phyloP scores from a whole-genome alignment of 495 filamentous ascomycete species.

The Penicillium bovifimosum region DNA sequence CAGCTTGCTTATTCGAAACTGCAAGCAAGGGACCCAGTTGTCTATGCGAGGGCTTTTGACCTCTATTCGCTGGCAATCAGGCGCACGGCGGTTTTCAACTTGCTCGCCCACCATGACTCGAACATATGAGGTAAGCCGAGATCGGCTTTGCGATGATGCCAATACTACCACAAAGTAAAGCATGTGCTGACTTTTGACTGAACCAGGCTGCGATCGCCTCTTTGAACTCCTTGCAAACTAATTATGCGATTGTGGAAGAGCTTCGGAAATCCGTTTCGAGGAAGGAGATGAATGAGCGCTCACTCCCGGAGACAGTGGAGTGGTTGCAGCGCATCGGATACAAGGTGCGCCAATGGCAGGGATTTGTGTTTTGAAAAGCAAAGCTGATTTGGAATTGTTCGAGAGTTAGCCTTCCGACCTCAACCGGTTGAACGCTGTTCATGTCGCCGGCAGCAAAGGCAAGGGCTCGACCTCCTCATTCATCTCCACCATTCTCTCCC shows the following conservation, averaged over 20 bases:
- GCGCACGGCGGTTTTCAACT: slow-evolving; percentile 28
- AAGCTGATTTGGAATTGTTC: slow-evolving; percentile 8
- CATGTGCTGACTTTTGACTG: slow-evolving; percentile 4
- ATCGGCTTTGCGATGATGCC: not conserved
- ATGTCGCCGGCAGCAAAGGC: slow-evolving; percentile 90
- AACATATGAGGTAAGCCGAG: slow-evolving; percentile 38
- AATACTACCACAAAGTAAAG: not conserved
- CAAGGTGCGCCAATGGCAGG: slow-evolving; percentile 46
- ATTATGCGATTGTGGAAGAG: slow-evolving; percentile 70
- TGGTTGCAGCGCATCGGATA: slow-evolving; percentile 77
- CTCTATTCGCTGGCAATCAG: slow-evolving; percentile 15
- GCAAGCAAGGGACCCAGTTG: slow-evolving; percentile 15
- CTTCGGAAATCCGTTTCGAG: slow-evolving; percentile 58
- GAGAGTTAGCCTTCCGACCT: slow-evolving; percentile 62
- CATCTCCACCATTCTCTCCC: slow-evolving; percentile 54
- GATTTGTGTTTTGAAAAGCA: not conserved
- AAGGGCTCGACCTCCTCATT: slow-evolving; percentile 61
- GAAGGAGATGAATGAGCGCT: slow-evolving; percentile 57
- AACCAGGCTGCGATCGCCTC: slow-evolving; percentile 67
- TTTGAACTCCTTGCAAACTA: slow-evolving; percentile 87
- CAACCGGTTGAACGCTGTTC: slow-evolving; percentile 66
- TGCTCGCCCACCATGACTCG: slow-evolving; percentile 35
- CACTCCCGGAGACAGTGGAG: slow-evolving; percentile 69
- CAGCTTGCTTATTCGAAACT: slow-evolving; percentile 16
- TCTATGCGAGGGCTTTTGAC: slow-evolving; percentile 24